Base-by-base conservation (phyloP, 2,329 filamentous ascomycete genomes). In the Penicillium sp. region DNA sequence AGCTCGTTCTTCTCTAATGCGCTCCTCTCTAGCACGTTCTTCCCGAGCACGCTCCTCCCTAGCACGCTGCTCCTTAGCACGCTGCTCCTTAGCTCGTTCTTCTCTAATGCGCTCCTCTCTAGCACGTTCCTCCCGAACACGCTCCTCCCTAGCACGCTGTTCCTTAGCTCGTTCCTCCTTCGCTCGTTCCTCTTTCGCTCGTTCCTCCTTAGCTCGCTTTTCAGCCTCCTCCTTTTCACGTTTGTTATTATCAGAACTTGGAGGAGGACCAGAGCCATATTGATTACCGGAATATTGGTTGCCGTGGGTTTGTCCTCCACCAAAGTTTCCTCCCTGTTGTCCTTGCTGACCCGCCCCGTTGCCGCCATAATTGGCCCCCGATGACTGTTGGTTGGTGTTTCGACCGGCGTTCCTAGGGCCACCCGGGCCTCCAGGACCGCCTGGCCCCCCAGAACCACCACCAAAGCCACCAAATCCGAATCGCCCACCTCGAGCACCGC, bases 241-340 rank as follows among this genome's bases (percentile, higher is more conserved):
- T 43, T 57, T 55, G 33, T 53, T 57, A 38, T 58, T 34, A 31
- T 62, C 57, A n/a, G 46, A 43, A 34, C 59, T 63, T 19, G 65
- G 65, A 50, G 68, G 55, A 44, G 59, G 56, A 50, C 61, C 68
- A 38, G 69, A 59, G 54, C 68, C 66, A 61, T 70, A 68, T 55
- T 74, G 72, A 58, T 73, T 70, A 33, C 74, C 72, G 38, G 65
- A 54, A 55, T 74, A 70, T 56, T 72, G 69, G 19, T 67, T 65
- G 44, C 70, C 69, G 27, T 66, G 66, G 43, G 66, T 60, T 45
- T 66, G 62, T 31, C 70, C 68, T 57, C 66, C 67, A 51, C 65
- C 66, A 59, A 60, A 71, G 31, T 70, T 69, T 53, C 68, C 67
- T 50, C 70, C 66, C 54, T 65, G 66, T 39, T 69, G 62, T 50